phyloP scores from a whole-genome alignment of 1,139 yeast species.

The Suhomyces panamericanus region DNA sequence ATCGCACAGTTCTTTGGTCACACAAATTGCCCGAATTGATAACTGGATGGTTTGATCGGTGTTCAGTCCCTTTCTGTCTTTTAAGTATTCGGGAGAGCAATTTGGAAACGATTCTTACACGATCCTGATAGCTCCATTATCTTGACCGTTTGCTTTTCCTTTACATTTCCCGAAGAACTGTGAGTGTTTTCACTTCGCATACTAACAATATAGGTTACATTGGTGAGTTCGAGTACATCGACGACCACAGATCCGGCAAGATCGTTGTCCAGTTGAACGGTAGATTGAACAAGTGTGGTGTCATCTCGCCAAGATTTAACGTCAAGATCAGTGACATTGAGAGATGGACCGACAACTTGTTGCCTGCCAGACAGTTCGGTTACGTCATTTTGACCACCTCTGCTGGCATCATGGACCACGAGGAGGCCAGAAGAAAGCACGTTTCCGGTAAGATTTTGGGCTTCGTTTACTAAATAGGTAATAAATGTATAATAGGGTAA shows the following conservation, averaged over 20 bases:
- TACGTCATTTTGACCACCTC: slow-evolving; percentile 96
- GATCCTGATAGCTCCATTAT: slow-evolving; percentile 43
- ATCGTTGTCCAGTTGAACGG: slow-evolving; percentile 96
- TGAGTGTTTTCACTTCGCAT: slow-evolving; percentile 10
- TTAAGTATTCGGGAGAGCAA: slow-evolving; percentile 92
- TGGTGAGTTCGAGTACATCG: slow-evolving; percentile 98
- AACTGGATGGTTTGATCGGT: slow-evolving; percentile 96
- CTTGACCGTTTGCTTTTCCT: slow-evolving; percentile 73
- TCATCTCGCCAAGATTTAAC: slow-evolving; percentile 96
- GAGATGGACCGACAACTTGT: slow-evolving; percentile 96
- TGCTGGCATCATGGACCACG: slow-evolving; percentile 99
- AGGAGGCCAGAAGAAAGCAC: slow-evolving; percentile 99
- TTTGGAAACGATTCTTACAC: slow-evolving; percentile 79
- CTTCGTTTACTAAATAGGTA: slow-evolving; percentile 62
- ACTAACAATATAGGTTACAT: slow-evolving; percentile 66
- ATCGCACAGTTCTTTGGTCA: neutral
- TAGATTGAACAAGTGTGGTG: slow-evolving; percentile 98
- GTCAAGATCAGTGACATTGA: slow-evolving; percentile 91
- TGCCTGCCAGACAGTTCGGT: slow-evolving; percentile 99
- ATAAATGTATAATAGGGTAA: slow-evolving; percentile 11
- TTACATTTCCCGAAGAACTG: slow-evolving; percentile 42
- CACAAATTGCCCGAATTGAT: slow-evolving; percentile 70
- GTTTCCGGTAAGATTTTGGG: slow-evolving; percentile 98
- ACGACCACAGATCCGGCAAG: slow-evolving; percentile 99
- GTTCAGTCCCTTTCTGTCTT: slow-evolving; percentile 92